These are phyloP conservation scores for Phytophthora macrochlamydospora DNA, from an alignment of 352 stramenopile genomes.

Conservation along the genomic window DNA sequence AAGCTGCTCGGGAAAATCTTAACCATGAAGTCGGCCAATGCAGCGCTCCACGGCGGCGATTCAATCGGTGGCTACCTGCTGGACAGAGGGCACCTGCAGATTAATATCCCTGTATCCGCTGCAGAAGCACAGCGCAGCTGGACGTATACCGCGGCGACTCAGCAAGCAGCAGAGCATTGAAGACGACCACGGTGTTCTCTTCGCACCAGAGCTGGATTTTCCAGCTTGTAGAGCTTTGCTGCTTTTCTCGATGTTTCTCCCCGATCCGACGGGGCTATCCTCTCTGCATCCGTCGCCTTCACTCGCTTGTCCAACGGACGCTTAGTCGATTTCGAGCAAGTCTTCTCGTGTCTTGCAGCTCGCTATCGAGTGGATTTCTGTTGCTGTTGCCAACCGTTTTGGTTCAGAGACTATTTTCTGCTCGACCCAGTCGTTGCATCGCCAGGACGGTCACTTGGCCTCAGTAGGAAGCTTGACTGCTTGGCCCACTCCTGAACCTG, in stretches of 20 bases:
- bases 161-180: too few species aligned
- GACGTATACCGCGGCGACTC: not conserved
- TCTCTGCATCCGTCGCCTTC: too few species aligned
- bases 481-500: constrained; percentile 21
- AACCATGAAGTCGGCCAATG: too few species aligned
- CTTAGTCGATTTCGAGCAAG: not conserved
- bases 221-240: not conserved
- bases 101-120: not conserved
- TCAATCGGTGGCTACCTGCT: too few species aligned
- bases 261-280: too few species aligned
- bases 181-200: not conserved
- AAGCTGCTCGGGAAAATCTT: too few species aligned
- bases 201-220: not conserved
- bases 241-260: too few species aligned
- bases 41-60: too few species aligned
- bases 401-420: not conserved
- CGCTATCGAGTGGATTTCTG: not conserved
- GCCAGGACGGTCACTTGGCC: not conserved
- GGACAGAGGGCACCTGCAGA: not conserved
- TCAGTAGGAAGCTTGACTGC: constrained; percentile 3
- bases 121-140: not conserved
- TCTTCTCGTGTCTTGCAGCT: too few species aligned
- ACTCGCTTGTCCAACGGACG: not conserved
- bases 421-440: constrained; percentile 2
- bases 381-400: not conserved